phyloP scores from a whole-genome alignment of 768 basidiomycete species.

The Lentinus brumalis region DNA sequence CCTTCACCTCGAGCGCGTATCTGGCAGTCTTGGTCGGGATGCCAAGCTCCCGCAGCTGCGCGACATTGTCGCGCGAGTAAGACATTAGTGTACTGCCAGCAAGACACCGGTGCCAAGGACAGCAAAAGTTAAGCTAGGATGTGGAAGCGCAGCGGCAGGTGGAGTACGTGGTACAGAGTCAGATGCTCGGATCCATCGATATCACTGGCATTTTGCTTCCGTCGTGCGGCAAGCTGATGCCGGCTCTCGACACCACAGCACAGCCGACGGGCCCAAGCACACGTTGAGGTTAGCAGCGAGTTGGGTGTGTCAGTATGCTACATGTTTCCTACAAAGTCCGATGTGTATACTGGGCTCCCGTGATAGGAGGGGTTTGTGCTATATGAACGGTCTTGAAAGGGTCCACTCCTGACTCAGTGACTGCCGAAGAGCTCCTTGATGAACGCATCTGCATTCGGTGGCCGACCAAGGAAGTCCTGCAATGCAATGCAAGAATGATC shows the following conservation, averaged over 20 bases:
- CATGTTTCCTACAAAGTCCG: background rate
- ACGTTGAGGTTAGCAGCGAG: background rate
- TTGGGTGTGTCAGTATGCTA: background rate
- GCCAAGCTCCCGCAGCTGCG: slow-evolving; percentile 13
- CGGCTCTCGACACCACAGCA: background rate
- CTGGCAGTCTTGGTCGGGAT: slow-evolving; percentile 11
- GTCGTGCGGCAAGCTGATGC: background rate
- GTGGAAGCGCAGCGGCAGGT: background rate
- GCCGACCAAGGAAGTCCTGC: slow-evolving; percentile 77
- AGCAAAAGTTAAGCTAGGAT: background rate
- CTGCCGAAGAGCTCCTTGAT: slow-evolving; percentile 61
- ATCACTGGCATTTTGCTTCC: background rate
- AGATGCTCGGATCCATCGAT: background rate
- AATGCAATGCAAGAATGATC: background rate
- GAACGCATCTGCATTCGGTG: slow-evolving; percentile 77
- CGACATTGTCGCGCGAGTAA: slow-evolving; percentile 9
- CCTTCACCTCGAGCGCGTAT: slow-evolving; percentile 22
- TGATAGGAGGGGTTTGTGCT: background rate
- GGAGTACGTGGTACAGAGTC: background rate
- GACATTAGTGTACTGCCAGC: background rate
- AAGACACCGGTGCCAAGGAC: background rate
- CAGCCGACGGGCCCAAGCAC: background rate
- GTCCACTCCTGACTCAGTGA: background rate
- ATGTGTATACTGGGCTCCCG: background rate
- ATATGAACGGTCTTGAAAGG: too few relatives aligned